These are phyloP conservation scores for Huntiella bhutanensis DNA, from an alignment of 2,329 filamentous ascomycete species.

Conservation along the genomic window DNA sequence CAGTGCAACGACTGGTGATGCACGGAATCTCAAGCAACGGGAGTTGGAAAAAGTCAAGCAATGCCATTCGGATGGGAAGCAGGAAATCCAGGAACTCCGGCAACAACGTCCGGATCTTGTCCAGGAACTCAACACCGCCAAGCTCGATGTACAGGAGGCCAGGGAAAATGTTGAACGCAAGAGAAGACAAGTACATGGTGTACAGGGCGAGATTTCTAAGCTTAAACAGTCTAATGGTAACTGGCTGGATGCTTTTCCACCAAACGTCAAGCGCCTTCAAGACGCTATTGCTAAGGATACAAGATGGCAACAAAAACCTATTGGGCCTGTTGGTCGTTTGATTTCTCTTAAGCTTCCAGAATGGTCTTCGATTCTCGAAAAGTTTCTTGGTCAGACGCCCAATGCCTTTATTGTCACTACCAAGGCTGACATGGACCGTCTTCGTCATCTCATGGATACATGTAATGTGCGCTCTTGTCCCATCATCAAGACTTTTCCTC, in stretches of 20 bases:
- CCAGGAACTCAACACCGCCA: constrained; percentile 4
- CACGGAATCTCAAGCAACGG: constrained; percentile 42
- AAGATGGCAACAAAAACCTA: constrained; percentile 50
- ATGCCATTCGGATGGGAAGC: not conserved
- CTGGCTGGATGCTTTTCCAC: constrained; percentile 44
- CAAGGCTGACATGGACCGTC: constrained; percentile 52
- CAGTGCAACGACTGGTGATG: constrained; percentile 49
- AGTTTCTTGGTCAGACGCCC: constrained; percentile 47
- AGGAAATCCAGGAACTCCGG: not conserved
- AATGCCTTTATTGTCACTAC: constrained; percentile 66
- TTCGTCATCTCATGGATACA: constrained; percentile 46
- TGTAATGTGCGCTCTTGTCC: constrained; percentile 29
- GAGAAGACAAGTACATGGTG: constrained; percentile 14
- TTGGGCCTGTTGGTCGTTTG: constrained; percentile 69
- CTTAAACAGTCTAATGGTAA: constrained; percentile 27
- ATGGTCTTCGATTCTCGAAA: constrained; percentile 73
- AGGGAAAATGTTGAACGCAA: constrained; percentile 13
- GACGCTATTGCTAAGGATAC: constrained; percentile 48
- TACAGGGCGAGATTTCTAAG: constrained; percentile 14
- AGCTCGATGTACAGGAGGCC: constrained; percentile 14
- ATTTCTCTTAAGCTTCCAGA: constrained; percentile 58
- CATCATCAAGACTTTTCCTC: constrained; percentile 44
- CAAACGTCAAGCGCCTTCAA: constrained; percentile 43
- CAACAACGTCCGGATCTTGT: not conserved
- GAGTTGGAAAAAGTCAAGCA: constrained; percentile 20